Base-by-base conservation (phyloP, 2,329 filamentous ascomycete genomes). In the Myriosclerotinia duriaeana region DNA sequence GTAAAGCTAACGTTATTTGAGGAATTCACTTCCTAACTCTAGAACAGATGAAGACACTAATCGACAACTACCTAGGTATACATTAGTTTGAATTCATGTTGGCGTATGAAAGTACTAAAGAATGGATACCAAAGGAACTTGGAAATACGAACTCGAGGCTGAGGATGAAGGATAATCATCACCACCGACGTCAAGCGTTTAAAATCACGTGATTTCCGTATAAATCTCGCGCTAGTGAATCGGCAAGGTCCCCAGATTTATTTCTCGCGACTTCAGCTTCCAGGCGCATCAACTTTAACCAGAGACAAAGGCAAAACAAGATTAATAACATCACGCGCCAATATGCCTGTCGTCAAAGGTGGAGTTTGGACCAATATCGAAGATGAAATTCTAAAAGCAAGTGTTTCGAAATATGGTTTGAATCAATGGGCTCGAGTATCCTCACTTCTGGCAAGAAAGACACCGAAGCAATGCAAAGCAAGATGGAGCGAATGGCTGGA, bases 391-490 rank as follows among this genome's bases (percentile, higher is more conserved):
- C 90, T 99, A 80, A 97, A 98, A 64, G 72, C 72, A 66, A 90
- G 91, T 67, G 92, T 96, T 71, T 95, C 91, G 73, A 97, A 97
- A 79, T 97, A 97, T 83, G 93, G 93, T 60, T 85, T 97, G 69
- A 95, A 97, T 77, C 95, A 99, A 80, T 99, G 95, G 95, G 94
- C 95, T 77, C 94, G 95, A 79, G 95, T 98, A 71, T 97, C 95
- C 66, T 98, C 95, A 67, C 87, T 99, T 71, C 89, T 99, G 72
- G 94, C 94, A 77, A 92, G 96, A 76, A 99, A 99, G 80, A 98
- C 95, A 42, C 89, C 95, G 62, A 99, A 99, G 82, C 95, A 99
- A 82, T 99, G 95, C 87, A 99, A 99, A 82, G 94, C 95, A 69
- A 86, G 95, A 81, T 99, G 95, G 95, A 88, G 89, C 77, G 94